Evolutionary conservation across 768 basidiomycete species (phyloP).

Genomic region (Hygrophorus pudorinus): DNA sequence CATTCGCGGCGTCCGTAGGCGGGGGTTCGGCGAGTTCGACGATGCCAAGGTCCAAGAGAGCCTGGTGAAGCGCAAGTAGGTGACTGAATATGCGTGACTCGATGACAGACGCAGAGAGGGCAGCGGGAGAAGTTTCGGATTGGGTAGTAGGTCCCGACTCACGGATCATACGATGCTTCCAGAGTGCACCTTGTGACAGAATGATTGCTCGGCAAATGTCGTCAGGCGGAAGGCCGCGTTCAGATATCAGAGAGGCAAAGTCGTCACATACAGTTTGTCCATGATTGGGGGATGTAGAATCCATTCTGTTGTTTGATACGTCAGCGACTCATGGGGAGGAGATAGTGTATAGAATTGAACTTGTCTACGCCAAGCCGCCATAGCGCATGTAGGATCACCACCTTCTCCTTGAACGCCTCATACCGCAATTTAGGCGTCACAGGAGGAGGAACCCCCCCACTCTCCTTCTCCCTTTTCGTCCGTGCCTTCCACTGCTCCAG

Average conservation of each 20-base stretch:
- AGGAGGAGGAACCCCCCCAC: slow-evolving; percentile 20
- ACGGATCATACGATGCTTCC: slow-evolving; percentile 74
- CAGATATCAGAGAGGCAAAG: slow-evolving; percentile 52
- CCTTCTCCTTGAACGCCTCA: slow-evolving; percentile 59
- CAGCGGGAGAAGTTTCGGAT: slow-evolving; percentile 17
- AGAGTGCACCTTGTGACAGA: slow-evolving; percentile 71
- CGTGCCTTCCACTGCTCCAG: slow-evolving; percentile 48
- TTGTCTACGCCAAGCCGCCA: slow-evolving; percentile 52
- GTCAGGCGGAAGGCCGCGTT: slow-evolving; percentile 65
- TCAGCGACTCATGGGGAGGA: slow-evolving; percentile 5
- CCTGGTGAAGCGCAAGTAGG: slow-evolving; percentile 52
- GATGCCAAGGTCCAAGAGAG: slow-evolving; percentile 56
- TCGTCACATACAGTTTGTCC: slow-evolving; percentile 39
- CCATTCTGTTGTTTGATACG: slow-evolving; percentile 28
- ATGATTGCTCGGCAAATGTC: slow-evolving; percentile 66
- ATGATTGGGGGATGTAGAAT: slow-evolving; percentile 36
- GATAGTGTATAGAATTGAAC: slow-evolving; percentile 29
- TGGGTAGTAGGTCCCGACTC: slow-evolving; percentile 23
- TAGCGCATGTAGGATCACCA: slow-evolving; percentile 69
- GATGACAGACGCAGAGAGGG: slow-evolving; percentile 27
- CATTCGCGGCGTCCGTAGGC: slow-evolving; percentile 41
- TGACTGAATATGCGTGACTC: slow-evolving; percentile 64
- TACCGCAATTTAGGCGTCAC: slow-evolving; percentile 42
- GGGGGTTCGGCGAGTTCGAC: slow-evolving; percentile 50
- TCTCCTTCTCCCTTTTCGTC: slow-evolving; percentile 26